Percentiles rank a stretch among this genome's conserved stretches.
Conservation (phyloP, 164 flowering plant species). For the Chimonanthus praecox region DNA sequence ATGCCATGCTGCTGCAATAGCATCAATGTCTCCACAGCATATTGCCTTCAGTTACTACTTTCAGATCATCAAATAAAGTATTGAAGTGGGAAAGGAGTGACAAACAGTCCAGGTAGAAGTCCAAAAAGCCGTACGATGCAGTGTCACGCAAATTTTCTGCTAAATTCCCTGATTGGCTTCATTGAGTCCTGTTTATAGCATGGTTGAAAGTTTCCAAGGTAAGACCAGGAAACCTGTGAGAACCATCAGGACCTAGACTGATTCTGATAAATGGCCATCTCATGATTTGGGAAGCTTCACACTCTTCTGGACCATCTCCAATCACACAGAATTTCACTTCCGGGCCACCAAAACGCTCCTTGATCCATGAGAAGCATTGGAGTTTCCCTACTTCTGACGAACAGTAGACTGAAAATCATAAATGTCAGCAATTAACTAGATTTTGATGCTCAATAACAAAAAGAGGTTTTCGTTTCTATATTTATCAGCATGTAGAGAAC, state of each 20-base stretch:
- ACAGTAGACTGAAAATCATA: slow-evolving; percentile 68
- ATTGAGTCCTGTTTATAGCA: too few species aligned
- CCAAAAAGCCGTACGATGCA: too few species aligned
- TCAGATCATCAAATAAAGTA: too few species aligned
- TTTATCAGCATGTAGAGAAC: too few species aligned
- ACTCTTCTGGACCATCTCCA: slow-evolving; percentile 96
- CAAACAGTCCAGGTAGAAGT: too few species aligned
- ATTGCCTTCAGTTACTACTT: too few species aligned
- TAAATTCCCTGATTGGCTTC: too few species aligned
- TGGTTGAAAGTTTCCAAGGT: slow-evolving; percentile 46
- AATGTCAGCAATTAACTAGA: not conserved
- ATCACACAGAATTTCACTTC: slow-evolving; percentile 74
- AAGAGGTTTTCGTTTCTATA: not conserved
- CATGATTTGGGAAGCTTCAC: slow-evolving; percentile 79
- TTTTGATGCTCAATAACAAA: not conserved
- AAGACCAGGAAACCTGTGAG: slow-evolving; percentile 83
- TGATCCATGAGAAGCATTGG: slow-evolving; percentile 76
- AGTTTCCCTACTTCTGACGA: slow-evolving; percentile 89
- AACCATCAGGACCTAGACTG: slow-evolving; percentile 48
- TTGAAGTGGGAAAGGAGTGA: too few species aligned
- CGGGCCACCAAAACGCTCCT: slow-evolving; percentile 52
- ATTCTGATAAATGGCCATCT: slow-evolving; percentile 84
- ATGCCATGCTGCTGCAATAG: too few species aligned
- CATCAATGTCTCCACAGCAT: too few species aligned
- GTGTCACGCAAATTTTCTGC: too few species aligned